phyloP scores from a whole-genome alignment of 73 alveolate genomes.

The Durusdinium trenchii region DNA sequence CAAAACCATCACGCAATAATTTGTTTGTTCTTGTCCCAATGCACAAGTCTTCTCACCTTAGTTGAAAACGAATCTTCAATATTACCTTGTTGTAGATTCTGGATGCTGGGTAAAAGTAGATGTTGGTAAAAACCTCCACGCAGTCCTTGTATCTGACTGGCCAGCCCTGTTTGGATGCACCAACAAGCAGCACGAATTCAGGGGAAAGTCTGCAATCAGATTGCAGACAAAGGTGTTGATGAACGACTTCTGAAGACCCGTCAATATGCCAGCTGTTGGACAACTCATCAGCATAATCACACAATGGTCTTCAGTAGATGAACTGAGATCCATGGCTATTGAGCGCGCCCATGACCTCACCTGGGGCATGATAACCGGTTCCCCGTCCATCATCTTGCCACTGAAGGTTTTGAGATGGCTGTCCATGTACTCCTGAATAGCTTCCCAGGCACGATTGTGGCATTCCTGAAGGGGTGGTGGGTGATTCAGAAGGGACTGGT shows the following conservation, averaged over 20 bases:
- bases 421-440: not conserved
- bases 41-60: not conserved
- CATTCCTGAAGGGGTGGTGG: slow-evolving; percentile 2
- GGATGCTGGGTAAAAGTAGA: too few relatives aligned
- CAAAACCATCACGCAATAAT: not conserved
- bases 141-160: not conserved
- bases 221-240: not conserved
- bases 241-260: not conserved
- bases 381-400: not conserved
- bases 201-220: not conserved
- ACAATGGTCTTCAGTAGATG: not conserved
- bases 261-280: not conserved
- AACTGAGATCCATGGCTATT: not conserved
- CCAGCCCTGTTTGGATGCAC: slow-evolving; percentile 23
- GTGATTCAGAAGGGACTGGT: too few relatives aligned
- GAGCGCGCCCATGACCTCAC: not conserved
- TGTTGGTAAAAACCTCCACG: not conserved
- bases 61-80: not conserved
- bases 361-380: not conserved
- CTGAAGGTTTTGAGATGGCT: not conserved
- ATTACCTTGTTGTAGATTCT: not conserved
- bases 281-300: not conserved
- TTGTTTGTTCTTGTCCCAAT: not conserved
- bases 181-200: not conserved
- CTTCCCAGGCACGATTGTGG: not conserved